Evolutionary conservation across 257 asterid species (phyloP).

Genomic region (Catharanthus roseus): DNA sequence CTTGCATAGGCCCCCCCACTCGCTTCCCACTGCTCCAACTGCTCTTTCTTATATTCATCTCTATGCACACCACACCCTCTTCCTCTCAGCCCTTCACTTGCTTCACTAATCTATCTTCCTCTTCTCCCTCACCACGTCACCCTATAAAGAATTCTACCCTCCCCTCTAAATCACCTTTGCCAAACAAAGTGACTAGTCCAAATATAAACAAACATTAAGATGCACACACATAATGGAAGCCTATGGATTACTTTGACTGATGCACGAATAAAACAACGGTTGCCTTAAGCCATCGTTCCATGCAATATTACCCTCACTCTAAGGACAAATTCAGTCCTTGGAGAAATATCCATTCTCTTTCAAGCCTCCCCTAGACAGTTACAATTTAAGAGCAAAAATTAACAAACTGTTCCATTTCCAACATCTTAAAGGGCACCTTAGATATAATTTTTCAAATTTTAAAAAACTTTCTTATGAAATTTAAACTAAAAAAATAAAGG

Average conservation of each 20-base stretch:
- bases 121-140: too few species aligned
- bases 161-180: background rate
- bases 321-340: background rate
- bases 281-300: background rate
- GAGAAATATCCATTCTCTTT: background rate
- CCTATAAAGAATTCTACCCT: too few species aligned
- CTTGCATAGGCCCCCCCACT: too few species aligned
- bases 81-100: background rate
- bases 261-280: background rate
- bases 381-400: too few species aligned
- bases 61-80: background rate
- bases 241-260: background rate
- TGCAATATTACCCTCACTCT: background rate
- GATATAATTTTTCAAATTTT: background rate
- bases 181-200: background rate
- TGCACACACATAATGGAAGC: background rate
- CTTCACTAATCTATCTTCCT: too few species aligned
- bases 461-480: too few species aligned
- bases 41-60: background rate
- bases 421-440: background rate
- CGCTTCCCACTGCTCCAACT: too few species aligned
- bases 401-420: background rate
- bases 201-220: background rate
- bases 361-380: background rate
- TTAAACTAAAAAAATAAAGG: too few species aligned